Evolutionary conservation across 192 early-diverging fungal genomes (phyloP).

Genomic region (Phlyctochytrium planicorne): DNA sequence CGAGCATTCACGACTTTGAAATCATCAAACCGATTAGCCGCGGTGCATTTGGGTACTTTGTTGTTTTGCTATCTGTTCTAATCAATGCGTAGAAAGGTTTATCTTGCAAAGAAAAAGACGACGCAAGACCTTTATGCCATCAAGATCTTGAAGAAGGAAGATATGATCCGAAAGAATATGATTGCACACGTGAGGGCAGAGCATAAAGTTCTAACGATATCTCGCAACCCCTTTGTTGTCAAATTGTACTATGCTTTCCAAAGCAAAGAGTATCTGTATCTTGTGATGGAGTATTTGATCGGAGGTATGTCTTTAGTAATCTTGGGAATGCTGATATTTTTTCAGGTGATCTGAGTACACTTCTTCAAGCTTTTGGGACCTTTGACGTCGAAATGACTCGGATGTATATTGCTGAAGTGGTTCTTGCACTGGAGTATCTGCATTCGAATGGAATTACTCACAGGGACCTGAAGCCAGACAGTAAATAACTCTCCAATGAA

Average conservation of each 20-base stretch:
- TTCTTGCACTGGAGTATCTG: slow-evolving; percentile 86
- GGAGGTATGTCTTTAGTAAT: slow-evolving; percentile 60
- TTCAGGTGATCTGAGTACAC: slow-evolving; percentile 68
- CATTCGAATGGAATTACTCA: slow-evolving; percentile 90
- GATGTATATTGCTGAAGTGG: slow-evolving; percentile 90
- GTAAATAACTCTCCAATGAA: slow-evolving; percentile 4
- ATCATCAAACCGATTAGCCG: slow-evolving; percentile 92
- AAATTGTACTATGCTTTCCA: slow-evolving; percentile 92
- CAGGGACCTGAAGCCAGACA: slow-evolving; percentile 59
- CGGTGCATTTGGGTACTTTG: slow-evolving; percentile 80
- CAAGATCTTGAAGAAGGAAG: slow-evolving; percentile 88
- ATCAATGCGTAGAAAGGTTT: slow-evolving; percentile 62
- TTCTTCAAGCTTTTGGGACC: slow-evolving; percentile 60
- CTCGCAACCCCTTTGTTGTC: slow-evolving; percentile 83
- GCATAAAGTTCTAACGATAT: slow-evolving; percentile 76
- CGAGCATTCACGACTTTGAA: slow-evolving; percentile 89
- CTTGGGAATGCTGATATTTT: slow-evolving; percentile 39
- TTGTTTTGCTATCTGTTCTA: slow-evolving; percentile 5
- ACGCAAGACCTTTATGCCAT: slow-evolving; percentile 80
- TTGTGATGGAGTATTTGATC: slow-evolving; percentile 91
- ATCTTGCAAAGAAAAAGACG: slow-evolving; percentile 71
- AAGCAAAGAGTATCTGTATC: slow-evolving; percentile 81
- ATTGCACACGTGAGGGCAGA: slow-evolving; percentile 88
- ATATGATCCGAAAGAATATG: slow-evolving; percentile 96
- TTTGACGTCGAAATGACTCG: slow-evolving; percentile 60